These are phyloP conservation scores for Escovopsis sp. DNA, from an alignment of 2,329 filamentous ascomycete species.

Conservation along the genomic window DNA sequence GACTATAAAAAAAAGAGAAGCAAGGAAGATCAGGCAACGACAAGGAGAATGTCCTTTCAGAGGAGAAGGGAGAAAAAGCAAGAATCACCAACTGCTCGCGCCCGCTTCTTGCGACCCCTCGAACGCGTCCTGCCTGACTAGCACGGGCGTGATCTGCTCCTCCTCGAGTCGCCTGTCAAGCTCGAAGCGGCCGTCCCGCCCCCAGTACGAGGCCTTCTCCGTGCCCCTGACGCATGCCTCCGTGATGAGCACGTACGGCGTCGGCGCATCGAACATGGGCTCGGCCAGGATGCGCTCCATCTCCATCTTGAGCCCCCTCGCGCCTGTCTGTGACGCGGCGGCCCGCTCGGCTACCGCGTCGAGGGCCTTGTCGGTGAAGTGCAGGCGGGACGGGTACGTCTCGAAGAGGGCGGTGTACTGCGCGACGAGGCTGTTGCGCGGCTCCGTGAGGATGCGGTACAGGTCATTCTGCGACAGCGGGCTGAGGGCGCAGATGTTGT, in stretches of 20 bases:
- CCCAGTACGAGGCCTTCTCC: constrained; percentile 47
- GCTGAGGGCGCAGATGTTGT: constrained; percentile 74
- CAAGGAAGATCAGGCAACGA: too few species aligned
- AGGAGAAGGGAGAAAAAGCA: too few species aligned
- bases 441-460: constrained; percentile 80
- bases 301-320: constrained; percentile 62
- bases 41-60: too few species aligned
- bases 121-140: constrained; percentile 15
- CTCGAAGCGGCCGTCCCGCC: constrained; percentile 54
- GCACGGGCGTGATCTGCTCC: constrained; percentile 30
- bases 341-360: constrained; percentile 61
- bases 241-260: constrained; percentile 59
- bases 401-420: constrained; percentile 85
- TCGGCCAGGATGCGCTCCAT: constrained; percentile 66
- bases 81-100: constrained; percentile 28
- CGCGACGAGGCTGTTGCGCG: constrained; percentile 70
- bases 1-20: not conserved
- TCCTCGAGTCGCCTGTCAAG: constrained; percentile 52
- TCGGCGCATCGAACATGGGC: constrained; percentile 68
- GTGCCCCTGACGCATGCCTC: constrained; percentile 50
- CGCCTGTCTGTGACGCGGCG: constrained; percentile 51
- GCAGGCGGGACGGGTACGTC: constrained; percentile 61
- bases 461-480: constrained; percentile 54
- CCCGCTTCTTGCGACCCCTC: constrained; percentile 31
- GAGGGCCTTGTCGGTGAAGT: constrained; percentile 72